Percentiles rank a stretch among this genome's conserved stretches.
phyloP scores from a whole-genome alignment of 805 yeast genomes.

The Jamesozyma jinghongensis region DNA sequence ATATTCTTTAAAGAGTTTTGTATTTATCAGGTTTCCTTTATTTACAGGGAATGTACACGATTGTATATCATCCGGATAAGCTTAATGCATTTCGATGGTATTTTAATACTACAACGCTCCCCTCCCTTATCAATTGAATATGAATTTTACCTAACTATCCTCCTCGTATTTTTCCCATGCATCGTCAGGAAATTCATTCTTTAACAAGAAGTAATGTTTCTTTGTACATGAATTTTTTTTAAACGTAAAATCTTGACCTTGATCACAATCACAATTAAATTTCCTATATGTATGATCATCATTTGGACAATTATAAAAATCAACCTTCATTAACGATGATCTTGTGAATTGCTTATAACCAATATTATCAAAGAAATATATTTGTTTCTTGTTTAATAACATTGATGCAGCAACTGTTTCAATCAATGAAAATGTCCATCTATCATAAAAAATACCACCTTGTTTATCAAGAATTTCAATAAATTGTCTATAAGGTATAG shows the following conservation, averaged over 20 bases:
- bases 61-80: too few relatives aligned
- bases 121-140: too few relatives aligned
- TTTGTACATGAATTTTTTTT: slow-evolving; percentile 55
- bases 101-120: too few relatives aligned
- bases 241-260: slow-evolving; percentile 60
- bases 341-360: slow-evolving; percentile 54
- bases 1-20: too few relatives aligned
- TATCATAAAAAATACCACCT: slow-evolving; percentile 75
- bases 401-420: slow-evolving; percentile 69
- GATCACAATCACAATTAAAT: slow-evolving; percentile 64
- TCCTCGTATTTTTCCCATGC: slow-evolving; percentile 41
- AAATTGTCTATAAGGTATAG: slow-evolving; percentile 52
- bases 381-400: slow-evolving; percentile 48
- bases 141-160: too few relatives aligned
- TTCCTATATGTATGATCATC: slow-evolving; percentile 45
- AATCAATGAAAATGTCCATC: slow-evolving; percentile 85
- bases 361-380: slow-evolving; percentile 65
- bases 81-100: too few relatives aligned
- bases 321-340: slow-evolving; percentile 32
- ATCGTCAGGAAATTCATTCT: slow-evolving; percentile 40
- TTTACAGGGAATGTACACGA: too few relatives aligned
- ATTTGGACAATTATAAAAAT: slow-evolving; percentile 55
- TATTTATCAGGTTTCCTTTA: too few relatives aligned
- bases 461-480: slow-evolving; percentile 54
- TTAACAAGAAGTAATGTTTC: slow-evolving; percentile 42